Percentiles rank a stretch among this genome's conserved stretches.
These are phyloP conservation scores for Euphrasia confusa DNA, from an alignment of 257 asterid species.

Conservation along the genomic window DNA sequence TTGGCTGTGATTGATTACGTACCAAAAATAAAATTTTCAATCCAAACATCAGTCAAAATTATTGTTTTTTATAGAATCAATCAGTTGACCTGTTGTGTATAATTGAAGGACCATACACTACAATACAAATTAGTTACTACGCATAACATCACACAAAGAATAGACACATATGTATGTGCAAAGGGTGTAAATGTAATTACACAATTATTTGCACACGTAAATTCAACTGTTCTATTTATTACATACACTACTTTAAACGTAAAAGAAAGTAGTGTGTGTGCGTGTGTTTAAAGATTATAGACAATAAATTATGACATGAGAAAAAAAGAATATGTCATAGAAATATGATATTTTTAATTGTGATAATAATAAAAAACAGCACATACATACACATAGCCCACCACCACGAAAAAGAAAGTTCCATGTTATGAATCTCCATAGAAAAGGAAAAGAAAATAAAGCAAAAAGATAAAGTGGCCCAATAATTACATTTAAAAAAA, in stretches of 20 bases:
- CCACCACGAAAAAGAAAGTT: not conserved
- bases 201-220: too few relatives aligned
- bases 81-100: not conserved
- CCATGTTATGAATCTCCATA: not conserved
- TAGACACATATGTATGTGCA: too few relatives aligned
- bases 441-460: not conserved
- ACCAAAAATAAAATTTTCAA: not conserved
- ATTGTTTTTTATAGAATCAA: not conserved
- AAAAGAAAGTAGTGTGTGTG: slow-evolving; percentile 20
- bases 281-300: slow-evolving; percentile 6
- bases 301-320: not conserved
- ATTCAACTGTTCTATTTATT: too few relatives aligned
- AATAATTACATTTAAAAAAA: slow-evolving; percentile 24
- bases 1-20: slow-evolving; percentile 43
- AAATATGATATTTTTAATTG: too few relatives aligned
- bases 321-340: not conserved
- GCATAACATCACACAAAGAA: too few relatives aligned
- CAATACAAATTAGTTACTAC: not conserved
- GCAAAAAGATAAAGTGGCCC: slow-evolving; percentile 39
- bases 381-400: not conserved
- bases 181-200: too few relatives aligned
- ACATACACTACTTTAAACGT: too few relatives aligned
- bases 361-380: not conserved
- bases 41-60: too few relatives aligned
- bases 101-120: not conserved